Evolutionary conservation across 139 green algal genomes (phyloP), one percentile per base, ranked within the genome.

Genomic region (Coccomyxa sp.): DNA sequence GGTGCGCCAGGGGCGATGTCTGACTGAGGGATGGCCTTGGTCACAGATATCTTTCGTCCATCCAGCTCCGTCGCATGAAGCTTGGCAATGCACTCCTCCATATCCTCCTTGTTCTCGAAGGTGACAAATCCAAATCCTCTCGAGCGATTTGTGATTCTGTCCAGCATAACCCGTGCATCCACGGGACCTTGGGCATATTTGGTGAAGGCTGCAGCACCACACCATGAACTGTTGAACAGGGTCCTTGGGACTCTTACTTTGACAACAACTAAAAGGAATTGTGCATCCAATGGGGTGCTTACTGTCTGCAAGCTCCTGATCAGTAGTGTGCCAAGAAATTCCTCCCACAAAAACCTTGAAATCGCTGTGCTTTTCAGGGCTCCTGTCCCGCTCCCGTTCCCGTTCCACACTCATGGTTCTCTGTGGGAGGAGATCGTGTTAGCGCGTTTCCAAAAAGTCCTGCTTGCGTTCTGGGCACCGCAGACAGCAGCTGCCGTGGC

Each of bases 51-150:
- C 17, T 85, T 88, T 31, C 94, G 90, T 7, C 91, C 93, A 12
- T 96, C 91, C 23, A 97, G 79, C 74, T 97, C 91, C 32, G 87
- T 90, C 60, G 92, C 87, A 83, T 97, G 93, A 89, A 96, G 88
- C 58, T 89, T 81, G 4, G 84, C 82, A n/a, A 95, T 91, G 17
- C 93, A 92, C 1, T 91, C 87, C 76, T 94, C 83, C 82, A 92
- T 87, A 68, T 96, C 88, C 7, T 77, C 82, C 11, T 82, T 79
- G 58, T 14, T 84, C n/a, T 87, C 79, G 74, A 97, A 97, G 0
- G 83, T 93, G 0, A 97, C 94, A 79, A 97, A 97, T 66, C 94
- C 94, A 86, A 97, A 97, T 71, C 94, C 94, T 28, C 94, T 86
- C 11, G 92, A 93, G n/a, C 90, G 88, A 17, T 82, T 77, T 0